Percentiles rank a stretch among this genome's conserved stretches.
Conservation (phyloP, 108 stramenopile species). For the Parietichytrium sp. region DNA sequence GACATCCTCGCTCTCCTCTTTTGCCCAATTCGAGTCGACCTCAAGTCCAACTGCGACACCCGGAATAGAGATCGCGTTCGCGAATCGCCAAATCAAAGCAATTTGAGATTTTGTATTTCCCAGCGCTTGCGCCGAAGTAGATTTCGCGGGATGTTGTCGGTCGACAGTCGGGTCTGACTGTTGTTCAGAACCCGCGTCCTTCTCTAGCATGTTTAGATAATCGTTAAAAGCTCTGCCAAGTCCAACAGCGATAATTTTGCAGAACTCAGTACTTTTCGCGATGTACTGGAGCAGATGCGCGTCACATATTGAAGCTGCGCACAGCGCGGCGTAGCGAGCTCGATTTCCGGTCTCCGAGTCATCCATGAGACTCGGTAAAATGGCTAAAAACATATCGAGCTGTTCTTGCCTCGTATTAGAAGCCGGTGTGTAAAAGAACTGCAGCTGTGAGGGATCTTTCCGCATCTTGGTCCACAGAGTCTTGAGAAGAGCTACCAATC, state of each 20-base stretch:
- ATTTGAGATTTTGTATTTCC: too few species aligned
- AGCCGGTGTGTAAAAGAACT: constrained; percentile 31
- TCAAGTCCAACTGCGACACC: not conserved
- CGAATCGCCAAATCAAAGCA: constrained; percentile 6
- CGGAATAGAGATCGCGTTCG: not conserved
- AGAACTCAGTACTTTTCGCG: not conserved
- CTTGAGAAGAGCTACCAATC: not conserved
- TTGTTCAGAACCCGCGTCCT: not conserved
- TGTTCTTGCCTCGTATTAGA: not conserved
- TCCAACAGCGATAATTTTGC: not conserved
- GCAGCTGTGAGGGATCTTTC: not conserved
- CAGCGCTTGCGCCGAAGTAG: too few species aligned
- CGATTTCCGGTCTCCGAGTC: not conserved
- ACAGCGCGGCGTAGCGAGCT: constrained; percentile 23
- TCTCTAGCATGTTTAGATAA: not conserved
- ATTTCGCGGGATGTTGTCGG: too few species aligned
- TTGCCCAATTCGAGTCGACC: not conserved
- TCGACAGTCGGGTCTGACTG: not conserved
- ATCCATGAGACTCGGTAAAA: not conserved
- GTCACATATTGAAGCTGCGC: constrained; percentile 3
- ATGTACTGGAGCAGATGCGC: not conserved
- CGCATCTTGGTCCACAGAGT: constrained; percentile 35
- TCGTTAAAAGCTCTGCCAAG: not conserved
- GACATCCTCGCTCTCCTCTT: not conserved
- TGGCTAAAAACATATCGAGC: constrained; percentile 21